Evolutionary conservation across 106 monocot species (phyloP), one percentile per base, ranked within the genome.

Genomic region (Triglochin maritima): DNA sequence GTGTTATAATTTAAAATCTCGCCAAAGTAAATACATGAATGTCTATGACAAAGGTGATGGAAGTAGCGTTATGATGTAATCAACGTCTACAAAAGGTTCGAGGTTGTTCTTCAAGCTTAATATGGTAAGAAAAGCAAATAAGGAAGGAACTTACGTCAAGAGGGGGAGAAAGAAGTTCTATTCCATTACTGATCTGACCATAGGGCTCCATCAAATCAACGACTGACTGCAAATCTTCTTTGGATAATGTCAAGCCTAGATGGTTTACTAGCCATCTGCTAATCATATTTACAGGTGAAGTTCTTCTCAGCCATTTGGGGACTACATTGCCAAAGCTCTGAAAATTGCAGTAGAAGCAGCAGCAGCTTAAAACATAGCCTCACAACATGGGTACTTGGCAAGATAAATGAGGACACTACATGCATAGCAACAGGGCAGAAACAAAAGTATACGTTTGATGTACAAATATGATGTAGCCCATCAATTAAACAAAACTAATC

Each of bases 131-230:
- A 57, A 51, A 65, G 47, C 48, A 67, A 56, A 54, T 9, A 63
- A 59, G 48, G 13, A 17, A 50, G 47, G 71, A 57, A 29, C 87
- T 82, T 91, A 91, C 91, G 78, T 85, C 84, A 56, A 80, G 56
- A 67, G 91, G 84, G 66, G 91, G 91, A 67, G 74, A 82, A 12
- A 74, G 46, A 52, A 87, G 68, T 85, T 91, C 91, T 67, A 91
- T 82, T 44, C 91, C 91, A 79, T 91, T 87, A 74, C 84, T 87
- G 65, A 91, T 87, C 56, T 87, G 87, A 47, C 91, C 91, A 77
- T 91, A 91, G 13, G 91, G 91, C 66, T 91, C 91, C 91, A 91
- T 91, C 66, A 91, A 62, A 73, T 87, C 87, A 63, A 91, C 84
- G 47, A 91, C 91, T 47, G 84, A 78, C 71, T 87, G 72, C 68